Conservation (phyloP, 1,139 yeast genomes). For the Yamadazyma blattariae region DNA sequence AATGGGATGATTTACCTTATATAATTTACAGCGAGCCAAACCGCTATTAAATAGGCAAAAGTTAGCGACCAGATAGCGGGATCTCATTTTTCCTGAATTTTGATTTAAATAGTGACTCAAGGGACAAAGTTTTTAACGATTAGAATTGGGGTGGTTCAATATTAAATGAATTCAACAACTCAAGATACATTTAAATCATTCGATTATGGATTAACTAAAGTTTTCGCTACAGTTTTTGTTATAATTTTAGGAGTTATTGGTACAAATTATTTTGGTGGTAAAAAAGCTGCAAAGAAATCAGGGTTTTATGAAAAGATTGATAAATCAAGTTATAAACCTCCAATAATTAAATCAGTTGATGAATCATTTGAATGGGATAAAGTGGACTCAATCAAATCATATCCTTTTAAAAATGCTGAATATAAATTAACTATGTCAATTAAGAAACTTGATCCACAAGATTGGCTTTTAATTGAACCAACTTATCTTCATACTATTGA, state of each 20-base stretch:
- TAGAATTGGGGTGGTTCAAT: too few species aligned
- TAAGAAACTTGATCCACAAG: slow-evolving; percentile 49
- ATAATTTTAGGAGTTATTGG: too few species aligned
- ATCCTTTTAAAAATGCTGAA: slow-evolving; percentile 50
- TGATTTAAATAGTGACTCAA: too few species aligned
- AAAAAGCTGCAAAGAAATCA: too few species aligned
- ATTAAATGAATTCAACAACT: background rate
- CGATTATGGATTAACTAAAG: background rate
- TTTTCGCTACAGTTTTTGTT: background rate
- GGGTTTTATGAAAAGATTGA: slow-evolving; percentile 5
- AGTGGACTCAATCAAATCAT: slow-evolving; percentile 16
- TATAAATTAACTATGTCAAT: slow-evolving; percentile 73
- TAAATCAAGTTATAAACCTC: slow-evolving; percentile 8
- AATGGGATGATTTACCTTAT: too few species aligned
- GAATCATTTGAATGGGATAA: slow-evolving; percentile 18
- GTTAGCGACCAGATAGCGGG: background rate
- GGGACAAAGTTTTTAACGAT: too few species aligned
- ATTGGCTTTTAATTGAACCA: slow-evolving; percentile 68
- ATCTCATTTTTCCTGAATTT: background rate
- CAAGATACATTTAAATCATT: background rate
- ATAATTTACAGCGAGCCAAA: too few species aligned
- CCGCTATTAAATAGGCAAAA: background rate
- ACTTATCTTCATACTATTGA: slow-evolving; percentile 49
- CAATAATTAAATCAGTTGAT: slow-evolving; percentile 14
- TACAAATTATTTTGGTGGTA: too few species aligned